Percentiles rank a stretch among this genome's conserved stretches.
These are phyloP conservation scores for Oryza glumipatula DNA, from an alignment of 176 grass and related monocot species.

Conservation along the genomic window DNA sequence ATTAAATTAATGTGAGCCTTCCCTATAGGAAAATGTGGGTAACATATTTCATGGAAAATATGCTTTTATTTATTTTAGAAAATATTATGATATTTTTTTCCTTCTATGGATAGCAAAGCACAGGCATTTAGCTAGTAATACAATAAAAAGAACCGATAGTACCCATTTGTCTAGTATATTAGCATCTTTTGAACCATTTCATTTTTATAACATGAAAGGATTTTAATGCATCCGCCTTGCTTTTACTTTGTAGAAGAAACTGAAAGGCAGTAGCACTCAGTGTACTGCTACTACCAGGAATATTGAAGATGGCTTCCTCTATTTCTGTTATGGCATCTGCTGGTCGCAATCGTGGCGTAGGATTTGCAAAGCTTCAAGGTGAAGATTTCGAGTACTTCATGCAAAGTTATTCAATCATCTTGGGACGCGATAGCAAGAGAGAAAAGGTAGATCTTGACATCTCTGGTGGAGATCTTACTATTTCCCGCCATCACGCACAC, in stretches of 20 bases:
- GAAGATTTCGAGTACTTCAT: slow-evolving; percentile 65
- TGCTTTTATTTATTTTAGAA: too few species aligned
- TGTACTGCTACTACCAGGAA: slow-evolving; percentile 17
- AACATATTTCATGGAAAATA: too few species aligned
- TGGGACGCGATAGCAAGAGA: slow-evolving; percentile 57
- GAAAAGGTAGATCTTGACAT: slow-evolving; percentile 65
- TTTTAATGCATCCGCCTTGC: not conserved
- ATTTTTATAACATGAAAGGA: not conserved
- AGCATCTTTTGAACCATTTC: not conserved
- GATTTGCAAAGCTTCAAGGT: slow-evolving; percentile 79
- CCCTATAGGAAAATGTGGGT: too few species aligned
- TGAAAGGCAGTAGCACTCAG: not conserved
- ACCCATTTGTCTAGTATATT: not conserved
- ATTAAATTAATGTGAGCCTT: too few species aligned
- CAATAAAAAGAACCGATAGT: not conserved
- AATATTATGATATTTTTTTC: too few species aligned
- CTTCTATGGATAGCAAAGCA: too few species aligned
- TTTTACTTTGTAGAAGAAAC: slow-evolving; percentile 26
- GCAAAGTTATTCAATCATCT: slow-evolving; percentile 64
- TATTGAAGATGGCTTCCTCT: not conserved
- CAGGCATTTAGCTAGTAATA: not conserved
- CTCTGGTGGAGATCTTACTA: slow-evolving; percentile 36
- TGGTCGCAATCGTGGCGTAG: slow-evolving; percentile 22
- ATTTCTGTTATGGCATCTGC: not conserved
- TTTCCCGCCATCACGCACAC: slow-evolving; percentile 64